These are phyloP conservation scores for Cymbopogon citratus DNA, from an alignment of 176 grass and related monocot genomes.

Conservation along the genomic window DNA sequence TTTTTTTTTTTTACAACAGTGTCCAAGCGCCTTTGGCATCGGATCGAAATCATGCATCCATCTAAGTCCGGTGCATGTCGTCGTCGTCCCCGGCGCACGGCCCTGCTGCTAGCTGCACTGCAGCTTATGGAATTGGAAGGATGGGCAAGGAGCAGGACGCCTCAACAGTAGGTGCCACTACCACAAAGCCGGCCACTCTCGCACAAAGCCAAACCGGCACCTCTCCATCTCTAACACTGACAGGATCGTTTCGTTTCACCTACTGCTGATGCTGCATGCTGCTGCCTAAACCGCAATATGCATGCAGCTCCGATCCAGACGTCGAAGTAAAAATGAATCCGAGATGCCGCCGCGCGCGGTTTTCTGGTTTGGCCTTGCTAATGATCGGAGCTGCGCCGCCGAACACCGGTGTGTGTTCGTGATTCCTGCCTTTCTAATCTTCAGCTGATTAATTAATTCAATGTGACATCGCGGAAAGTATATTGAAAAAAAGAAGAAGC, in stretches of 20 bases:
- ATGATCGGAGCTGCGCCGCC: too few species aligned
- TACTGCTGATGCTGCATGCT: background rate
- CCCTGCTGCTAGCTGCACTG: background rate
- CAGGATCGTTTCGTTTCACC: background rate
- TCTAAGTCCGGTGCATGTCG: background rate
- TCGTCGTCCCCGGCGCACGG: background rate
- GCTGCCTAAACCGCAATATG: too few species aligned
- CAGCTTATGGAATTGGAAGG: background rate
- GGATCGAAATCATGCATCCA: background rate
- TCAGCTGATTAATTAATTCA: background rate
- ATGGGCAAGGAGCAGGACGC: background rate
- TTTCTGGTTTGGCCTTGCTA: too few species aligned
- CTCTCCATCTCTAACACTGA: background rate
- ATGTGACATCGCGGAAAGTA: background rate
- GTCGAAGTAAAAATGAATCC: too few species aligned
- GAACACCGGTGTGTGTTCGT: too few species aligned
- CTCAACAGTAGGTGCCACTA: background rate
- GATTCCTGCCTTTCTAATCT: background rate
- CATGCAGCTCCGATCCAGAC: too few species aligned
- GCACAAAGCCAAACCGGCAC: background rate
- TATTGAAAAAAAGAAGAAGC: background rate
- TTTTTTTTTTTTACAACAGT: too few species aligned
- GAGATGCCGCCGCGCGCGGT: too few species aligned
- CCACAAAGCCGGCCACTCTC: background rate
- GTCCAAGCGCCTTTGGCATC: background rate